These are phyloP conservation scores for Asterella californica DNA, from an alignment of 225 moss, liverwort and hornwort species.

Conservation along the genomic window DNA sequence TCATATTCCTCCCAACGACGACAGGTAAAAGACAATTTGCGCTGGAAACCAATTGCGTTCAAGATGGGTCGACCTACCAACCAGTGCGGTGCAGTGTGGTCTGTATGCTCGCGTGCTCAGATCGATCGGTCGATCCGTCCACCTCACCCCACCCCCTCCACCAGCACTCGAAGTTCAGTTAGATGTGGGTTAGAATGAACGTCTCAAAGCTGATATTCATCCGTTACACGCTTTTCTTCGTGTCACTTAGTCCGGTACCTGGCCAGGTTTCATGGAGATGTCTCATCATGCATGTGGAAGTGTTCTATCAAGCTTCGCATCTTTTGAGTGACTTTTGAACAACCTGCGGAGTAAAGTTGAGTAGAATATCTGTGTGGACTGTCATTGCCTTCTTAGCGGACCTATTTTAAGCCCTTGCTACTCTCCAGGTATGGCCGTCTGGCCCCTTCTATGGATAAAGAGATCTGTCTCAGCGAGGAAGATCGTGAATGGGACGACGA, in stretches of 20 bases:
- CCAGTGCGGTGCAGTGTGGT: conserved; percentile 20
- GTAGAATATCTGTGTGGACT: too few relatives aligned
- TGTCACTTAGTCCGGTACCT: too few relatives aligned
- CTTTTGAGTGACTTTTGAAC: too few relatives aligned
- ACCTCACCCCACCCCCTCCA: background rate
- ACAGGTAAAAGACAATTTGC: conserved; percentile 10
- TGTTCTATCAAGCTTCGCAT: too few relatives aligned
- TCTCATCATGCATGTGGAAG: too few relatives aligned
- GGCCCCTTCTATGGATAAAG: conserved; percentile 8
- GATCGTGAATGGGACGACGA: conserved; percentile 14
- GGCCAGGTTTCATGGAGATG: too few relatives aligned
- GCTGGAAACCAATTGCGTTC: conserved; percentile 6
- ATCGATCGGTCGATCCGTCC: background rate
- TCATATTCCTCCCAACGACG: background rate
- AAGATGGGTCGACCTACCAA: conserved; percentile 16
- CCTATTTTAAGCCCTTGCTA: too few relatives aligned
- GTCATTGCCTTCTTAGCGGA: too few relatives aligned
- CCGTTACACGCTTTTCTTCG: too few relatives aligned
- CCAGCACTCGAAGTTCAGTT: background rate
- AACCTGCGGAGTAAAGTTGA: too few relatives aligned
- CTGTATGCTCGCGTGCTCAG: background rate
- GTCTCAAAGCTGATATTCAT: too few relatives aligned
- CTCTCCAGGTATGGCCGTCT: conserved; percentile 7
- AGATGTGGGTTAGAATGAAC: too few relatives aligned
- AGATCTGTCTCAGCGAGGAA: background rate